phyloP scores from a whole-genome alignment of 208 protist species.

The Leptomonas seymouri region DNA sequence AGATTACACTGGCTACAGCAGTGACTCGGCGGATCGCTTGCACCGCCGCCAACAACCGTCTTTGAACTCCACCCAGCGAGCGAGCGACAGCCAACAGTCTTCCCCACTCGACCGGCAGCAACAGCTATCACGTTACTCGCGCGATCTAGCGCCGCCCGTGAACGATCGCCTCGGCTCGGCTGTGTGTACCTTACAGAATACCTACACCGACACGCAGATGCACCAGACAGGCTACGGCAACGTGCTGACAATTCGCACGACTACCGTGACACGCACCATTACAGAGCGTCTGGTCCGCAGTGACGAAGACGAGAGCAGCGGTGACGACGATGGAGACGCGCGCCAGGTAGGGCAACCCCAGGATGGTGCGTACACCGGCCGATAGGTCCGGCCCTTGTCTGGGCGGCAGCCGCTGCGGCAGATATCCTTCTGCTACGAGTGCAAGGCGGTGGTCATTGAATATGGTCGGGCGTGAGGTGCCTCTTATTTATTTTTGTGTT shows the following conservation, averaged over 20 bases:
- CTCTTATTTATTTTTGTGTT: no score
- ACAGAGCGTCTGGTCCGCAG: conserved; percentile 66
- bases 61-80: background rate
- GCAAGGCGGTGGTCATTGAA: no score
- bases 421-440: no score
- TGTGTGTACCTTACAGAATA: conserved; percentile 54
- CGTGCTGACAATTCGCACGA: conserved; percentile 66
- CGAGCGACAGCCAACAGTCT: background rate
- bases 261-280: conserved; percentile 66
- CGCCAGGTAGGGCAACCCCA: background rate
- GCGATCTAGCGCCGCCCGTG: background rate
- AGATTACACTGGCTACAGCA: background rate
- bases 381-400: no score
- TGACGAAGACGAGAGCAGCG: conserved; percentile 53
- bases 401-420: no score
- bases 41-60: background rate
- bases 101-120: background rate
- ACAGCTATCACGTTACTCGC: no score
- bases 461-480: no score
- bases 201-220: conserved; percentile 42
- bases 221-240: conserved; percentile 63
- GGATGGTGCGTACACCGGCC: background rate
- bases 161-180: conserved; percentile 14
- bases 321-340: conserved; percentile 39
- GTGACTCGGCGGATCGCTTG: background rate